Evolutionary conservation across 2,329 filamentous ascomycete genomes (phyloP).

Genomic region (Fusarium devonianum): DNA sequence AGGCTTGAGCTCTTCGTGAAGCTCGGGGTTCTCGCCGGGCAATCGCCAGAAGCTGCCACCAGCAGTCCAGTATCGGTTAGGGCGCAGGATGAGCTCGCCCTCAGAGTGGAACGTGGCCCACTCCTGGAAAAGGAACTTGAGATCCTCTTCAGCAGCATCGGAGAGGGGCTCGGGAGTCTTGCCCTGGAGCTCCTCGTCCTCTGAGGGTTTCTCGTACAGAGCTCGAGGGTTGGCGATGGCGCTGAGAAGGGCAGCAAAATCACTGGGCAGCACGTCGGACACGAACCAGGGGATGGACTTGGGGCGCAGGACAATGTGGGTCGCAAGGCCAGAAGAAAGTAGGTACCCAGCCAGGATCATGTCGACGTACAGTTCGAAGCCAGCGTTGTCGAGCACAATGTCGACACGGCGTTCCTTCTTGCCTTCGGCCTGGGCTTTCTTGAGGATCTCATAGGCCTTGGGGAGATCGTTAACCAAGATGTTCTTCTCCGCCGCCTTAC

Average conservation of each 20-base stretch:
- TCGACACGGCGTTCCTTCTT: conserved; percentile 81
- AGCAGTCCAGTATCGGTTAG: conserved; percentile 91
- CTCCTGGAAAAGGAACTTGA: conserved; percentile 80
- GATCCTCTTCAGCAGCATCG: conserved; percentile 69
- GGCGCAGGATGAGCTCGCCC: conserved; percentile 81
- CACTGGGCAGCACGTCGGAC: conserved; percentile 86
- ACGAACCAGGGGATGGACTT: conserved; percentile 99
- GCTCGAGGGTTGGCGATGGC: conserved; percentile 77
- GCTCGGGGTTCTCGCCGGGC: conserved; percentile 69
- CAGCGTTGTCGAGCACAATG: conserved; percentile 95
- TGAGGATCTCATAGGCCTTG: conserved; percentile 73
- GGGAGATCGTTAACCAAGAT: conserved; percentile 88
- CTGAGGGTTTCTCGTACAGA: conserved; percentile 80
- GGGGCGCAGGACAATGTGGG: conserved; percentile 85
- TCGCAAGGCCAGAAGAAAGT: conserved; percentile 83
- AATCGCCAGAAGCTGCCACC: conserved; percentile 89
- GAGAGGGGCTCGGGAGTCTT: conserved; percentile 69
- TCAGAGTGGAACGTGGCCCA: conserved; percentile 84
- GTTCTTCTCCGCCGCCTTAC: conserved; percentile 88
- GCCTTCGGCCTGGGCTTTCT: conserved; percentile 67
- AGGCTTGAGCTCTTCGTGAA: conserved; percentile 79
- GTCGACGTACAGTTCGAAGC: conserved; percentile 97
- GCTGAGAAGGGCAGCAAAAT: conserved; percentile 83
- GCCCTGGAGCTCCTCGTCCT: conserved; percentile 67
- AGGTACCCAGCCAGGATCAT: conserved; percentile 91